A percentile compares a stretch with the other conserved stretches of the same genome.
These are phyloP conservation scores for Apiospora marii DNA, from an alignment of 2,329 filamentous ascomycete species.

Conservation along the genomic window DNA sequence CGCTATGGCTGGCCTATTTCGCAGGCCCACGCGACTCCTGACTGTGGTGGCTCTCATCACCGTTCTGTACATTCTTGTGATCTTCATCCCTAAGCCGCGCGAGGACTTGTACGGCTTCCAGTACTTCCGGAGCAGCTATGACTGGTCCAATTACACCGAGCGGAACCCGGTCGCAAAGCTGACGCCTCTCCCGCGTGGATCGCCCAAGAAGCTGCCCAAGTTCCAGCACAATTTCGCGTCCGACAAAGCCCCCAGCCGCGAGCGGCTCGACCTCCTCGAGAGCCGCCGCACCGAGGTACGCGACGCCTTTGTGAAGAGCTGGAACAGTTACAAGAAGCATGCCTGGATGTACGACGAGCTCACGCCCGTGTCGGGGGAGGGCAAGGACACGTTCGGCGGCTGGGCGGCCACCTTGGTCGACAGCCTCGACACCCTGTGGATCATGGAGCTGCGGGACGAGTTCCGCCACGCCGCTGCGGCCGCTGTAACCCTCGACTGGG, in stretches of 20 bases:
- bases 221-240: constrained; percentile 41
- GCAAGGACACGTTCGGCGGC: constrained; percentile 40
- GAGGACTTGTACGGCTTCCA: constrained; percentile 25
- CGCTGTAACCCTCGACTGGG: constrained; percentile 59
- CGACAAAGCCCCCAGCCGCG: constrained; percentile 10
- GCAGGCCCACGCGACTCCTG: constrained; percentile 27
- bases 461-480: constrained; percentile 62
- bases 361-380: constrained; percentile 39
- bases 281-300: constrained; percentile 48
- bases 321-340: constrained; percentile 66
- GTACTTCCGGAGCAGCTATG: constrained; percentile 28
- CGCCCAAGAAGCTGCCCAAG: constrained; percentile 24
- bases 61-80: constrained; percentile 29
- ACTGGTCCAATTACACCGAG: constrained; percentile 28
- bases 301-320: constrained; percentile 61
- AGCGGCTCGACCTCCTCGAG: constrained; percentile 37
- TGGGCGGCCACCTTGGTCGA: constrained; percentile 69
- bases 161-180: constrained; percentile 26
- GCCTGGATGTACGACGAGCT: constrained; percentile 70
- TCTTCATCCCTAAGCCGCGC: constrained; percentile 26
- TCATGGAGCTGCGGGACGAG: constrained; percentile 66
- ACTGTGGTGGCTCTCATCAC: constrained; percentile 23
- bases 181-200: constrained; percentile 23
- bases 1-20: constrained; percentile 26
- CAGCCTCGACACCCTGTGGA: constrained; percentile 66